Evolutionary conservation across 2,329 filamentous ascomycete genomes (phyloP), one percentile per base, ranked within the genome.

Genomic region (Monosporascus sp.): DNA sequence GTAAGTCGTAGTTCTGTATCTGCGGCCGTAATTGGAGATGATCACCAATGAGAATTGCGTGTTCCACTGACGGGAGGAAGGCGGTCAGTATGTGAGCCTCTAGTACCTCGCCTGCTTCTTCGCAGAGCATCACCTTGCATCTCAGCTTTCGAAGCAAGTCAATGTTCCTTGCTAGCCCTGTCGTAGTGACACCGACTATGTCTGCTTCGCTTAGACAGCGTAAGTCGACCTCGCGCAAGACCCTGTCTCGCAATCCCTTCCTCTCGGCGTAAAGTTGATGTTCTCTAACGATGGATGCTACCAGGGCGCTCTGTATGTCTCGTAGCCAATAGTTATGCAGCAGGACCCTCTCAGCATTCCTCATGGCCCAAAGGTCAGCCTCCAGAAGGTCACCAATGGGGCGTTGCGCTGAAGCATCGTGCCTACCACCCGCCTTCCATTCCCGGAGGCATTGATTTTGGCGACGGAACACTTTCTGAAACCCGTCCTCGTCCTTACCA

Each of bases 61-160:
- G 85, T 63, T 88, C 76, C 0, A 86, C 64, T 0, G 76, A 76
- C 0, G 84, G 83, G 0, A 86, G 69, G 4, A 88, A 64, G 0
- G 84, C 76, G 0, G 82, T 81, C 1, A 88, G 64, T 3, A 81
- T 70, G 54, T 88, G 84, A 0, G 81, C 74, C 63, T 90, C 86
- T 34, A 88, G 71, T 0, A 89, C 81, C 56, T 90, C 85, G 0
- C 80, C 86, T 2, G 86, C 86, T 61, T 90, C 86, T 63, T 90
- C 86, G 36, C 82, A 86, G 1, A 89, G 64, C 17, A 89, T 65
- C 0, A 87, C 77, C 55, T 86, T 85, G 34, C 72, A 70, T 7
- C 68, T 62, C 2, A 86, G 55, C 7, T 73, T 72, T 7, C 75
- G 72, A 0, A 88, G 69, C 1, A 80, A 58, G 0, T 73, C 66